phyloP scores from a whole-genome alignment of 768 basidiomycete genomes.

The Goffeauzyma gilvescens region DNA sequence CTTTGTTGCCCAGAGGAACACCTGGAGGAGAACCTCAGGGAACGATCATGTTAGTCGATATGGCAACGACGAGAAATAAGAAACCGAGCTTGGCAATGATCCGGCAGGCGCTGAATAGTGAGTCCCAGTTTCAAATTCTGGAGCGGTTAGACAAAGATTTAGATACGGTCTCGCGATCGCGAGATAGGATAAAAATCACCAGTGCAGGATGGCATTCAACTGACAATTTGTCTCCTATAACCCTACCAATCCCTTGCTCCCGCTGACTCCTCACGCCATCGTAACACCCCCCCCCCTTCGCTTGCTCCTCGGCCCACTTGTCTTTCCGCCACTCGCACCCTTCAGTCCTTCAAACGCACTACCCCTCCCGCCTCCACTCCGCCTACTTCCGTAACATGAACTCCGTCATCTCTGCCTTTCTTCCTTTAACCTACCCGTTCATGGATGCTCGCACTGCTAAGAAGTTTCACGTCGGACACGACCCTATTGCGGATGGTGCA shows the following conservation, averaged over 20 bases:
- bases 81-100: neutral
- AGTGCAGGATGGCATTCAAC: too few species aligned
- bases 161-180: too few species aligned
- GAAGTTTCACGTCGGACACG: conserved; percentile 3
- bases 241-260: neutral
- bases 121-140: neutral
- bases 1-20: neutral
- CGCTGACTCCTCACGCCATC: neutral
- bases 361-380: conserved; percentile 7
- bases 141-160: neutral
- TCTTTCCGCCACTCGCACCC: neutral
- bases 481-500: conserved; percentile 1
- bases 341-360: conserved; percentile 8
- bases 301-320: neutral
- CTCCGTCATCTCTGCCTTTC: conserved; percentile 4
- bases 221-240: too few species aligned
- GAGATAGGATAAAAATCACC: too few species aligned
- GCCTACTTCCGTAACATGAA: conserved; percentile 7
- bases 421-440: conserved; percentile 9
- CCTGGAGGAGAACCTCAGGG: neutral
- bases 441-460: conserved; percentile 5
- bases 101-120: conserved; percentile 1
- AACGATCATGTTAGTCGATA: conserved; percentile 1
- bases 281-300: neutral
- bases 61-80: neutral